phyloP scores from a whole-genome alignment of 1,284 basidiomycete genomes.

The Trametes sp. region DNA sequence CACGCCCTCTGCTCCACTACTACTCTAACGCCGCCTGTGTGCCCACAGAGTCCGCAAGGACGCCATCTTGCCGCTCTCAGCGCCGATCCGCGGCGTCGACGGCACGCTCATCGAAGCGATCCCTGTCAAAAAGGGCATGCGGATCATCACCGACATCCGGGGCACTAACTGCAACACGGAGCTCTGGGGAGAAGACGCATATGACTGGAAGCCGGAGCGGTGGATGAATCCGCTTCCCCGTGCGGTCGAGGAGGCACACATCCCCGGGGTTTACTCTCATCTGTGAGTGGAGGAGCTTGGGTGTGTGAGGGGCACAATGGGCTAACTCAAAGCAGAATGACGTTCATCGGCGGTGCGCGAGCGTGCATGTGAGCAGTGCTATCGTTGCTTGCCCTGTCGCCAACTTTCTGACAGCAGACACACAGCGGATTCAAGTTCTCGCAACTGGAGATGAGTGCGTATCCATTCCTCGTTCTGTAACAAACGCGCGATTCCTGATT shows the following conservation, averaged over 20 bases:
- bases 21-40: not conserved
- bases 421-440: constrained; percentile 46
- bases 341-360: constrained; percentile 42
- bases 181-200: constrained; percentile 64
- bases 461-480: too few species aligned
- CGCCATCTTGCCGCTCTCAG: constrained; percentile 34
- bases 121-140: constrained; percentile 32
- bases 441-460: constrained; percentile 46
- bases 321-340: constrained; percentile 38
- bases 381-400: too few species aligned
- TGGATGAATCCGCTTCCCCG: constrained; percentile 37
- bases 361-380: constrained; percentile 42
- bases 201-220: constrained; percentile 53
- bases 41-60: constrained; percentile 25
- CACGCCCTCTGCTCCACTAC: constrained; percentile 20
- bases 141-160: constrained; percentile 39
- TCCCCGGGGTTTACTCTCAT: constrained; percentile 9
- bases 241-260: constrained; percentile 26
- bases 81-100: too few species aligned
- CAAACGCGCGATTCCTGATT: too few species aligned
- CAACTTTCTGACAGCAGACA: not conserved
- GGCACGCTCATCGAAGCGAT: constrained; percentile 12
- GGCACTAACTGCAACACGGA: constrained; percentile 52
- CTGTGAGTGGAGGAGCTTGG: not conserved
- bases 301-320: too few species aligned